Evolutionary conservation across 192 early-diverging fungal species (phyloP), one percentile per base, ranked within the genome.

Genomic region (Coemansia sp.): DNA sequence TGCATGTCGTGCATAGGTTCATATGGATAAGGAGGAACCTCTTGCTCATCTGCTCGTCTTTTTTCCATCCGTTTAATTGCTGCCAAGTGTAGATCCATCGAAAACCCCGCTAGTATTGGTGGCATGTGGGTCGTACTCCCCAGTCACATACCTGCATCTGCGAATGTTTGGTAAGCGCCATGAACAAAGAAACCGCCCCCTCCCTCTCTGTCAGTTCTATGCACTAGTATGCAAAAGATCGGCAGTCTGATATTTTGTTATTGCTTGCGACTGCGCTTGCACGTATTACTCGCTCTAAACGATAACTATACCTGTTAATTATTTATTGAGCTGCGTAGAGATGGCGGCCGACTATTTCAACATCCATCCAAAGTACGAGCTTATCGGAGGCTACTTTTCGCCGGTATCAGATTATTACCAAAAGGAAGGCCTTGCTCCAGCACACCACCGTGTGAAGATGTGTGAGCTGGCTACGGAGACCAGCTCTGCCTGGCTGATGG

Each of bases 51-150:
- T 27, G n/a, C 19, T 39, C 23, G 15, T 7, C 42, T 8, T 14
- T n/a, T 36, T 12, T 34, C 5, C 15, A 23, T 36, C 21, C 34
- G 12, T 64, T n/a, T 57, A n/a, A 39, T 37, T 29, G 12, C 39
- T 29, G 32, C 27, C 21, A 21, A 29, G n/a, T 67, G 71, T 82
- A 78, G 82, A 84, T 48, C 48, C 71, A 27, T 45, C 67, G 34
- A 84, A 84, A 44, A 87, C 76, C 10, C 96, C 98, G 14, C 84
- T 97, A 12, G 95, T 97, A 5, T 85, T 97, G 25, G 92, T 99
- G 15, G 96, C 92, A 5, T 99, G 98, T 72, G 98, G 98, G 11
- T 98, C 95, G 1, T 99, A 92, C 80, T 96, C 94, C 2, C 98
- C 98, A 11, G 91, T 99, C 44, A 99, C 98, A 5, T 95, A 98